These are phyloP conservation scores for Alternaria viburni DNA, from an alignment of 2,329 filamentous ascomycete genomes.

Conservation along the genomic window DNA sequence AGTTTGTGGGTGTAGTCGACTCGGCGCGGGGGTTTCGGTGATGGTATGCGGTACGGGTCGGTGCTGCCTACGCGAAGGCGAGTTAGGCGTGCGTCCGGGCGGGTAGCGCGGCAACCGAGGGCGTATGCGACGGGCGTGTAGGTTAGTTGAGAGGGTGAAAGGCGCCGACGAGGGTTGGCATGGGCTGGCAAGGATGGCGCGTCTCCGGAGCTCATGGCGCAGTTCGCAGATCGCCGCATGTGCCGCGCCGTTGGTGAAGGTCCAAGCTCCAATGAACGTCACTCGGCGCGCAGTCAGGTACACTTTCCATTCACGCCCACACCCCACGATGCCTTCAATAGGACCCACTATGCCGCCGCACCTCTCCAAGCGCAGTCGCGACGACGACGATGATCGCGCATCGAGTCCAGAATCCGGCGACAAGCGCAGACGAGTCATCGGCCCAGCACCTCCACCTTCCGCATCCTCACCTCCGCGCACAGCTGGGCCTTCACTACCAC, in stretches of 20 bases:
- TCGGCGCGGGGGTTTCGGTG: conserved; percentile 17
- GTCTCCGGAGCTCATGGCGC: conserved; percentile 20
- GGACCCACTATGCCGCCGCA: conserved; percentile 74
- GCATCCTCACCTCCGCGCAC: conserved; percentile 44
- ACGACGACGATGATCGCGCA: conserved; percentile 52
- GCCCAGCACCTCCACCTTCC: conserved; percentile 62
- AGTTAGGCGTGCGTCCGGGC: neutral
- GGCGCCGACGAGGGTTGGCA: neutral
- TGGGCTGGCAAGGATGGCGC: neutral
- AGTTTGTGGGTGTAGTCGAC: neutral
- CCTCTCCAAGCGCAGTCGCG: conserved; percentile 60
- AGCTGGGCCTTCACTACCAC: conserved; percentile 61
- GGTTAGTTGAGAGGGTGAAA: neutral
- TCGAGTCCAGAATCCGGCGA: conserved; percentile 50
- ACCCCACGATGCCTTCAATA: conserved; percentile 67
- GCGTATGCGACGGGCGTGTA: neutral
- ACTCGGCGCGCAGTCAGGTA: conserved; percentile 2
- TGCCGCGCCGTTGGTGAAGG: conserved; percentile 21
- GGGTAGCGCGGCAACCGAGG: neutral
- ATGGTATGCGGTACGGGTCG: conserved; percentile 13
- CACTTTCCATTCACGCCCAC: conserved; percentile 20
- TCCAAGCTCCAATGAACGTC: conserved; percentile 30
- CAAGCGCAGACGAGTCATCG: conserved; percentile 61
- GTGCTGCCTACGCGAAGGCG: conserved; percentile 5
- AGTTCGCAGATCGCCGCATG: conserved; percentile 17